Conservation (phyloP, 495 filamentous ascomycete genomes). For the Pyrenula aspistea region DNA sequence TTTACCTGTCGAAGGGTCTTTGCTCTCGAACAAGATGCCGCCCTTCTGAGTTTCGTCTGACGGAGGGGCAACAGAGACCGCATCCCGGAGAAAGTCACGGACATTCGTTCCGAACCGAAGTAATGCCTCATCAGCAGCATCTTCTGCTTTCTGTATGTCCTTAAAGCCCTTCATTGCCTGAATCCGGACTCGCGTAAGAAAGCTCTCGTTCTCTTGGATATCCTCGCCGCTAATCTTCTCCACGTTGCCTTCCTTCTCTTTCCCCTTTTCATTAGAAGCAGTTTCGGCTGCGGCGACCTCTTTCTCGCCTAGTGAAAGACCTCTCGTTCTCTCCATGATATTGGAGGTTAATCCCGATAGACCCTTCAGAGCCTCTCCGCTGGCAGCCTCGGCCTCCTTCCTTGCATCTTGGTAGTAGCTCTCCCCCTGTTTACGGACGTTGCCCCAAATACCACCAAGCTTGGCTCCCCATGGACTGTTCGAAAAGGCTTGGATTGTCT, state of each 20-base stretch:
- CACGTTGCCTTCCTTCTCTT: constrained; percentile 8
- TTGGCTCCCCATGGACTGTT: constrained; percentile 79
- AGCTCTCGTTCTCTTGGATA: constrained; percentile 45
- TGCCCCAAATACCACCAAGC: constrained; percentile 80
- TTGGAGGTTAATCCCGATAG: constrained; percentile 58
- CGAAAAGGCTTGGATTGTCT: constrained; percentile 89
- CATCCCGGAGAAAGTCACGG: constrained; percentile 80
- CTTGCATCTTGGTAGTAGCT: constrained; percentile 73
- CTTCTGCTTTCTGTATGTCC: constrained; percentile 88
- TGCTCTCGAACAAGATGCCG: constrained; percentile 77
- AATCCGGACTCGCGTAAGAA: constrained; percentile 69
- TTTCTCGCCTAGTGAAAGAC: constrained; percentile 51
- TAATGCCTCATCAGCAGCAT: constrained; percentile 94
- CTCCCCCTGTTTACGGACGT: constrained; percentile 83
- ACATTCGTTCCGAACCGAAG: constrained; percentile 87
- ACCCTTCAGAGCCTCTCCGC: constrained; percentile 75
- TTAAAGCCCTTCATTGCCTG: constrained; percentile 78
- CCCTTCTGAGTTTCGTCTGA: constrained; percentile 19
- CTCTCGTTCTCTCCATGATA: constrained; percentile 59
- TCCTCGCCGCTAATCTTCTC: constrained; percentile 10
- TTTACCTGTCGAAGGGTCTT: constrained; percentile 69
- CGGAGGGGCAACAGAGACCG: constrained; percentile 75
- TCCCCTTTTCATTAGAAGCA: constrained; percentile 15
- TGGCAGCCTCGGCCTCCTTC: constrained; percentile 66
- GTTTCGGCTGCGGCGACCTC: constrained; percentile 23